Evolutionary conservation across 495 filamentous ascomycete genomes (phyloP).

Genomic region (Sabuloglossum arenarium): DNA sequence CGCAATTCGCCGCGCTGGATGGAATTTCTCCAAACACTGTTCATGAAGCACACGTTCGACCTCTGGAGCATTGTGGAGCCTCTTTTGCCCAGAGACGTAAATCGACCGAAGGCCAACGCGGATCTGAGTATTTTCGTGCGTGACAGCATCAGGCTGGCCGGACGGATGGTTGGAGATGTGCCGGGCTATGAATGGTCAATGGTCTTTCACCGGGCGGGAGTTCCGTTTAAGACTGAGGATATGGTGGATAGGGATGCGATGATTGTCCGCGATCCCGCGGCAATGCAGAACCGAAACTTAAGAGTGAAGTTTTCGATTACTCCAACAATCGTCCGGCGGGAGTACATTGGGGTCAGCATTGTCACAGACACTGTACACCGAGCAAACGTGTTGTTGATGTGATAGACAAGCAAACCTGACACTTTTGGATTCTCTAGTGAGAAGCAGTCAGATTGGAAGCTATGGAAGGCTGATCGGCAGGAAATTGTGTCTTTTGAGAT

Average conservation of each 20-base stretch:
- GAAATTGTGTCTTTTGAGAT: too few relatives aligned
- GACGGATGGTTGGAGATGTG: not conserved
- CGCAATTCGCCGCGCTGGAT: not conserved
- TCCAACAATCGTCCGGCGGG: not conserved
- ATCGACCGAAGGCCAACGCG: not conserved
- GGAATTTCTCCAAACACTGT: not conserved
- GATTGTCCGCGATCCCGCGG: not conserved
- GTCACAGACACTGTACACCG: not conserved
- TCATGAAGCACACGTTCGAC: not conserved
- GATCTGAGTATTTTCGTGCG: not conserved
- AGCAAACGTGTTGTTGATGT: not conserved
- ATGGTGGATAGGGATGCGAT: not conserved
- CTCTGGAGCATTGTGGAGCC: not conserved
- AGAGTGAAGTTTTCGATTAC: not conserved
- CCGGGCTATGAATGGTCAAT: not conserved
- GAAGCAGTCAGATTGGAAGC: too few relatives aligned
- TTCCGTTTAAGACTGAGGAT: not conserved
- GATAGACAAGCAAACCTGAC: too few relatives aligned
- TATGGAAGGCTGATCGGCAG: too few relatives aligned
- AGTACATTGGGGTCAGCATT: not conserved
- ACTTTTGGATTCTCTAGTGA: too few relatives aligned
- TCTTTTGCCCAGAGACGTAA: not conserved
- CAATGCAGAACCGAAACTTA: not conserved
- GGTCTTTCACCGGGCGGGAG: not conserved
- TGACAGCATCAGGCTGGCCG: not conserved